Evolutionary conservation across 768 basidiomycete genomes (phyloP).

Genomic region (Rhodotorula toruloides): DNA sequence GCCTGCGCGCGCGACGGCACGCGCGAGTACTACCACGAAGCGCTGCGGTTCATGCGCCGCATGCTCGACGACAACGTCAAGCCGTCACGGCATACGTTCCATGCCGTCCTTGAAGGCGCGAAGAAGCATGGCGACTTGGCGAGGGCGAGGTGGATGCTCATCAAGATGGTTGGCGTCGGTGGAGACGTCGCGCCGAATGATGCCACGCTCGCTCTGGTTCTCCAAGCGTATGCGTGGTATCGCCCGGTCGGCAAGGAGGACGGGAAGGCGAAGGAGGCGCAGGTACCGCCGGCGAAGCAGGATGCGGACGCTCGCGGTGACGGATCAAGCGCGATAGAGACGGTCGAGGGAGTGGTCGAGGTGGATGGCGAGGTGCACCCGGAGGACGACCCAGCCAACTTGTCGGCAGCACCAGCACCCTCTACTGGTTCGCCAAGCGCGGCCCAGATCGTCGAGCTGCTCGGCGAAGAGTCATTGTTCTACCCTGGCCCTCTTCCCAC

Average conservation of each 20-base stretch:
- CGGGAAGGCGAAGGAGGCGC: too few species aligned
- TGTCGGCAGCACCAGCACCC: background rate
- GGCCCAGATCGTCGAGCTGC: constrained; percentile 13
- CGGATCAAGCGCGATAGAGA: background rate
- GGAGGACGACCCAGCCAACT: constrained; percentile 15
- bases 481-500: constrained; percentile 36
- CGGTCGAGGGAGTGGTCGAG: background rate
- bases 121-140: constrained; percentile 78
- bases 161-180: constrained; percentile 62
- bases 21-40: constrained; percentile 57
- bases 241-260: constrained; percentile 6
- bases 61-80: constrained; percentile 63
- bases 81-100: constrained; percentile 67
- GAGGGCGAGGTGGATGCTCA: constrained; percentile 81
- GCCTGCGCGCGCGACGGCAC: constrained; percentile 61
- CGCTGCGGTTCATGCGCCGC: constrained; percentile 73
- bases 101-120: constrained; percentile 80
- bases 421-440: background rate
- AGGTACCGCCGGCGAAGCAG: background rate
- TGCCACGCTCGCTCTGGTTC: constrained; percentile 32
- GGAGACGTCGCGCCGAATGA: constrained; percentile 21
- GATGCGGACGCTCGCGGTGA: too few species aligned
- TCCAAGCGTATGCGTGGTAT: constrained; percentile 35
- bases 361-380: background rate
- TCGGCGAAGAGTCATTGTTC: constrained; percentile 31